Percentiles rank a stretch among this genome's conserved stretches.
phyloP scores from a whole-genome alignment of 495 filamentous ascomycete species.

The Platismatia glauca region DNA sequence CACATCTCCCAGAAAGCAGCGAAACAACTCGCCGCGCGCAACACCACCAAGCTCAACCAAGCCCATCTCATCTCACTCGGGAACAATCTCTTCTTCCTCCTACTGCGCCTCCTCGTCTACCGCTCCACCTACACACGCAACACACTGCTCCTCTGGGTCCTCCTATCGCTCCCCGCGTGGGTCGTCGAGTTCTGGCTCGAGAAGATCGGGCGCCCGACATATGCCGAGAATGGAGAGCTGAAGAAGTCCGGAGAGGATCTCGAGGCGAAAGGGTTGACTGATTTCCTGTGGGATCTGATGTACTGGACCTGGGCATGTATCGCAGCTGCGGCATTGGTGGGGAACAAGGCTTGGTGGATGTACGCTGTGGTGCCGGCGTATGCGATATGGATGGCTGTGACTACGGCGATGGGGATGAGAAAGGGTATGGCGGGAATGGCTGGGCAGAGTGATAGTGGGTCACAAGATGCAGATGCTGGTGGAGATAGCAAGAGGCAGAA shows the following conservation, averaged over 20 bases:
- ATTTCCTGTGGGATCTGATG: constrained; percentile 95
- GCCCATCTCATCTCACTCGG: constrained; percentile 65
- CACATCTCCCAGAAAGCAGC: constrained; percentile 64
- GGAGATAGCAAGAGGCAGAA: constrained; percentile 50
- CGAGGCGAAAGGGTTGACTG: constrained; percentile 77
- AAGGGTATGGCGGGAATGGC: constrained; percentile 55
- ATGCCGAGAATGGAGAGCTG: constrained; percentile 57
- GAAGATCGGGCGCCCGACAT: constrained; percentile 67
- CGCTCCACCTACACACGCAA: constrained; percentile 39
- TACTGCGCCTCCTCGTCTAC: constrained; percentile 57
- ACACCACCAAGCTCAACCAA: constrained; percentile 61
- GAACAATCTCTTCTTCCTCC: constrained; percentile 64
- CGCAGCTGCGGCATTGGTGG: constrained; percentile 54
- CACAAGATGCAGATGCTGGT: constrained; percentile 16
- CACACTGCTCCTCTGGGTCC: constrained; percentile 59
- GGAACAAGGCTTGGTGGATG: constrained; percentile 70
- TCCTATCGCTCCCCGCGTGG: constrained; percentile 65
- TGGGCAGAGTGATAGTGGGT: constrained; percentile 27
- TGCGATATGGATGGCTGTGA: constrained; percentile 58
- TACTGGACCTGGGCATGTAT: constrained; percentile 81
- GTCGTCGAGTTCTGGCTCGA: constrained; percentile 78
- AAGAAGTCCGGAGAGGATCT: constrained; percentile 78
- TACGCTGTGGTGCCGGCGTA: constrained; percentile 63
- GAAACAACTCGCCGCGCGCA: constrained; percentile 81
- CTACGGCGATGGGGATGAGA: constrained; percentile 53